Base-by-base conservation (phyloP, 305 asterid species). In the Fraxinus ornus region DNA sequence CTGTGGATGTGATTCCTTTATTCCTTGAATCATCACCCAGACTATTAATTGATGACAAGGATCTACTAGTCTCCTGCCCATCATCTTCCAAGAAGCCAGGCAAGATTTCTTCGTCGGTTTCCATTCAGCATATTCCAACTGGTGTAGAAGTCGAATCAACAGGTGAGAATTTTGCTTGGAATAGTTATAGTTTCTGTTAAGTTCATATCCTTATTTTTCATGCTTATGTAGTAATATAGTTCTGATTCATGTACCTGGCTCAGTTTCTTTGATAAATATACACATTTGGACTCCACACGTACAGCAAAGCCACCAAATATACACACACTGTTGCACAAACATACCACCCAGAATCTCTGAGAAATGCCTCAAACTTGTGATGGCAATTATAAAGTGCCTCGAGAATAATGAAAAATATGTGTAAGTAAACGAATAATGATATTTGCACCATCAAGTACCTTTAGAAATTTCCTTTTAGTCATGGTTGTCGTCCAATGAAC, bases 1-100 rank as follows among this genome's bases (percentile, higher is more conserved):
- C 86, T 7, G 95, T 94, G 71, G 92, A 91, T 21, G 94, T 93
- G 83, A 91, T 93, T 85, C 98, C 98, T 82, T 92, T 93, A 62
- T 94, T 94, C 87, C 90, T 91, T 13, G 92, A 93, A 82, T 89
- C 97, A 41, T 86, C 87, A 66, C 93, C 93, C 24, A 89, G 89
- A 36, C 84, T 92, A 80, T 71, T 74, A 39, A 87, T 93, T 36
- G 86, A 84, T 32, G 94, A 91, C 19, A 87, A 81, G 73, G 95
- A 93, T 85, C 70, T 92, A 41, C 74, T 81, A 57, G 78, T 93
- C 26, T 87, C 90, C 4, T 80, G 86, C 84, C 86, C 91, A 5
- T 84, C 85, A 22, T 33, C 35, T 81, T 55, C 78, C 70, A 83
- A 85, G 26, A 75, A 84, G 68, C 81, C 70, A 32, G 47, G 78